Percentiles rank a stretch among this genome's conserved stretches.
Conservation (phyloP, 139 green algal species). For the Trebouxia sp. region DNA sequence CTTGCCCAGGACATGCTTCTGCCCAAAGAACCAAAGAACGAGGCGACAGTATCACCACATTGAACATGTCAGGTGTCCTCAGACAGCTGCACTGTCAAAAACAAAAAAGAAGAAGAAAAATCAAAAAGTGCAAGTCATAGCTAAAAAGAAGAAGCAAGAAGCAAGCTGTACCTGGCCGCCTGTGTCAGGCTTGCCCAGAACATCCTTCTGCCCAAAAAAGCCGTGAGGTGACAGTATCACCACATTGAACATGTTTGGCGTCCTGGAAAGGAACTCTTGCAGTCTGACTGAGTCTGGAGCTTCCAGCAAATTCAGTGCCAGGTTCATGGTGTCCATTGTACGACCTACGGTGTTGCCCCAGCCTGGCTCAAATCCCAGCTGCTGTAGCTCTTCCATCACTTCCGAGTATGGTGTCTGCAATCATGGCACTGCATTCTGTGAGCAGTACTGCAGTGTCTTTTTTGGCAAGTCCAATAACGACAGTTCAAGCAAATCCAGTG, state of each 20-base stretch:
- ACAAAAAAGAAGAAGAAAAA: not conserved
- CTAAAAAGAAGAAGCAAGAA: too few relatives aligned
- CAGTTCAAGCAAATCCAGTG: constrained; percentile 77
- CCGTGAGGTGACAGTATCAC: constrained; percentile 81
- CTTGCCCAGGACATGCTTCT: constrained; percentile 44
- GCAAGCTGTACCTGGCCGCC: constrained; percentile 47
- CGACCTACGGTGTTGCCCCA: constrained; percentile 69
- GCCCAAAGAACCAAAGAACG: constrained; percentile 87
- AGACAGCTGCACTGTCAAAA: too few relatives aligned
- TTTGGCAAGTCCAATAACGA: too few relatives aligned
- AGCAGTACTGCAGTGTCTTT: too few relatives aligned
- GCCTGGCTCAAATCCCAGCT: constrained; percentile 71
- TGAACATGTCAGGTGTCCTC: constrained; percentile 71
- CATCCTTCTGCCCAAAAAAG: constrained; percentile 77
- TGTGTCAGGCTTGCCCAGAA: constrained; percentile 38
- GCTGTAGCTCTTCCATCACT: constrained; percentile 30
- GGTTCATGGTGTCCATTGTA: constrained; percentile 58
- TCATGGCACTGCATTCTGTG: not conserved
- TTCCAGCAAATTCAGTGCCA: constrained; percentile 78
- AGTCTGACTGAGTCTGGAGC: constrained; percentile 68
- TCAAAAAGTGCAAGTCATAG: too few relatives aligned
- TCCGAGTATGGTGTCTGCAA: constrained; percentile 16
- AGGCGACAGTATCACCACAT: constrained; percentile 75
- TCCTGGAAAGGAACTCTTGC: constrained; percentile 66
- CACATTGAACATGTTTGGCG: constrained; percentile 77